A percentile compares a stretch with the other conserved stretches of the same genome.
Conservation (phyloP, 768 basidiomycete genomes). For the Lepiota venenata region DNA sequence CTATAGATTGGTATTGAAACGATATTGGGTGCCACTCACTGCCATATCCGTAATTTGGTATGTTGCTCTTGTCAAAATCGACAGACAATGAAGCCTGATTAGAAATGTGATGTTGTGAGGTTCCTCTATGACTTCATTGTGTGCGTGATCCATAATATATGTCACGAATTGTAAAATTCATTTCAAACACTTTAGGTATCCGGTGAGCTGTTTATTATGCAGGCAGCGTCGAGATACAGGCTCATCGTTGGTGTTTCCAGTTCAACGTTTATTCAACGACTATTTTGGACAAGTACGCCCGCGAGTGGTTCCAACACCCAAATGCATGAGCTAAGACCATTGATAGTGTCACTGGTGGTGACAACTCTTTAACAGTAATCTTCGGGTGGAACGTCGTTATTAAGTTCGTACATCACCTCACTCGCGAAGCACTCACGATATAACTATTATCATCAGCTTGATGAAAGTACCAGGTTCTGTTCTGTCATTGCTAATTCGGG, state of each 20-base stretch:
- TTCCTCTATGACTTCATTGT: constrained; percentile 82
- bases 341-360: constrained; percentile 54
- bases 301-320: neutral
- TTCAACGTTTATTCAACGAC: constrained; percentile 83
- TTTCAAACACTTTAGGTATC: constrained; percentile 41
- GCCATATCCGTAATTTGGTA: constrained; percentile 80
- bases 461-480: no score
- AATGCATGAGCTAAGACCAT: no score
- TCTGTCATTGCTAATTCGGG: no score
- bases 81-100: no score
- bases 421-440: no score
- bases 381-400: constrained; percentile 88
- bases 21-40: constrained; percentile 71
- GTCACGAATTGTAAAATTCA: no score
- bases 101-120: constrained; percentile 22
- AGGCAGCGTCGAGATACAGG: no score
- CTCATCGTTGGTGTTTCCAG: constrained; percentile 23
- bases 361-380: constrained; percentile 49
- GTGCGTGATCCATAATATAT: constrained; percentile 28
- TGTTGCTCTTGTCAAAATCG: no score
- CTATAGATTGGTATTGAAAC: constrained; percentile 69
- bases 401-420: constrained; percentile 45
- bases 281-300: constrained; percentile 57
- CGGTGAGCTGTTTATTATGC: constrained; percentile 36
- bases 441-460: no score